Percentiles rank a stretch among this genome's conserved stretches.
phyloP scores from a whole-genome alignment of 345 rosid genomes.

The Psidium friedrichsthalianum region DNA sequence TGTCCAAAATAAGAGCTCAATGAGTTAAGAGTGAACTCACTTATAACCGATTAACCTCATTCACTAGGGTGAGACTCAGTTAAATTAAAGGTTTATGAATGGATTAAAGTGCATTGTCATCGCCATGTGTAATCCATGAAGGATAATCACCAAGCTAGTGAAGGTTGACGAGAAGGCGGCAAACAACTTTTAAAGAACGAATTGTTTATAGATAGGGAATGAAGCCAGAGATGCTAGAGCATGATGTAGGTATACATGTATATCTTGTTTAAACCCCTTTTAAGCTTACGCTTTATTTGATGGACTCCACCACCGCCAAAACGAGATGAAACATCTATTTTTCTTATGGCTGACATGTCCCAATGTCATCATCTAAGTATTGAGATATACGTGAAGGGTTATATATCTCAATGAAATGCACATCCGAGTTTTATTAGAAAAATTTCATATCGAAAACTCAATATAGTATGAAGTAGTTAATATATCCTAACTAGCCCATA shows the following conservation, averaged over 20 bases:
- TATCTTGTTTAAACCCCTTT: not conserved
- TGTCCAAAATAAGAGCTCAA: not conserved
- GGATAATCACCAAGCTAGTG: not conserved
- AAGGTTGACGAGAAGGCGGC: not conserved
- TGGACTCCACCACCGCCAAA: not conserved
- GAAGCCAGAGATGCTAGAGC: not conserved
- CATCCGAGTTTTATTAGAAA: not conserved
- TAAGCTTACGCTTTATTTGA: not conserved
- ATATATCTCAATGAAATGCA: not conserved
- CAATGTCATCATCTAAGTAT: not conserved
- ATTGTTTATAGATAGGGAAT: not conserved
- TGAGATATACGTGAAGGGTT: not conserved
- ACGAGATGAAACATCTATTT: not conserved
- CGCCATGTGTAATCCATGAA: not conserved
- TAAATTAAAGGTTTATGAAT: not conserved
- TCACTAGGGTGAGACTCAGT: not conserved
- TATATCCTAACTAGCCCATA: not conserved
- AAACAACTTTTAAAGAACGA: not conserved
- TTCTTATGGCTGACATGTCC: not conserved
- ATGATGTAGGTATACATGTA: not conserved
- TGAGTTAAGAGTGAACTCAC: not conserved
- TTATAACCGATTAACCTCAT: not conserved
- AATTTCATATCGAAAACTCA: not conserved
- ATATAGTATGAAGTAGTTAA: too few relatives aligned
- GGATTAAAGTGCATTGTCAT: not conserved